Percentiles rank a stretch among this genome's conserved stretches.
Evolutionary conservation across 1,284 basidiomycete species (phyloP).

Genomic region (Pseudozyma thailandica): DNA sequence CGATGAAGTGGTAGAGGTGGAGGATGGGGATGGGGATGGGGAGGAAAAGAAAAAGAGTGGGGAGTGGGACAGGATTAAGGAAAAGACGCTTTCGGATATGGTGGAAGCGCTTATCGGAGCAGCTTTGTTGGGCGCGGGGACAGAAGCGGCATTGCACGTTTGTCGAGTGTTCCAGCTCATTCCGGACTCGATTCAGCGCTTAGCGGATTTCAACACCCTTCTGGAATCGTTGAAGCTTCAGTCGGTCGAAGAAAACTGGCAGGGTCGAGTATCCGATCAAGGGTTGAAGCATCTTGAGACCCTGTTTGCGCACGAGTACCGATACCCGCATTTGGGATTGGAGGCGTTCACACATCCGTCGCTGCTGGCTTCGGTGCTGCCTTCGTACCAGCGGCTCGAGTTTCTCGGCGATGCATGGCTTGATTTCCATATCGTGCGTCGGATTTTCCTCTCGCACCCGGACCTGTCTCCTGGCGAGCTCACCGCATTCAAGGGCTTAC

Average conservation of each 20-base stretch:
- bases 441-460: slow-evolving; percentile 12
- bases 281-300: slow-evolving; percentile 31
- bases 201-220: slow-evolving; percentile 25
- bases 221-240: slow-evolving; percentile 13
- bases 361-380: slow-evolving; percentile 32
- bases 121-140: slow-evolving; percentile 6
- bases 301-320: slow-evolving; percentile 39
- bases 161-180: slow-evolving; percentile 22
- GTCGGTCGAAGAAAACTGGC: slow-evolving; percentile 30
- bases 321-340: slow-evolving; percentile 51
- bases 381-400: slow-evolving; percentile 56
- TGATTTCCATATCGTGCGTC: slow-evolving; percentile 39
- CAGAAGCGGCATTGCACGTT: slow-evolving; percentile 9
- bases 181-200: slow-evolving; percentile 3
- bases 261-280: slow-evolving; percentile 4
- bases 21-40: slow-evolving; percentile 7
- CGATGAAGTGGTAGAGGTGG: background rate
- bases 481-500: slow-evolving; percentile 34
- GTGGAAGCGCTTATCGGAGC: slow-evolving; percentile 52
- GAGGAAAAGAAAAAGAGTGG: background rate
- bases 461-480: slow-evolving; percentile 39
- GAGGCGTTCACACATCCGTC: slow-evolving; percentile 55
- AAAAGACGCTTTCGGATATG: slow-evolving; percentile 49
- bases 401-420: slow-evolving; percentile 59
- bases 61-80: slow-evolving; percentile 15